phyloP scores from a whole-genome alignment of 73 alveolate genomes.

The Breviolum minutum region DNA sequence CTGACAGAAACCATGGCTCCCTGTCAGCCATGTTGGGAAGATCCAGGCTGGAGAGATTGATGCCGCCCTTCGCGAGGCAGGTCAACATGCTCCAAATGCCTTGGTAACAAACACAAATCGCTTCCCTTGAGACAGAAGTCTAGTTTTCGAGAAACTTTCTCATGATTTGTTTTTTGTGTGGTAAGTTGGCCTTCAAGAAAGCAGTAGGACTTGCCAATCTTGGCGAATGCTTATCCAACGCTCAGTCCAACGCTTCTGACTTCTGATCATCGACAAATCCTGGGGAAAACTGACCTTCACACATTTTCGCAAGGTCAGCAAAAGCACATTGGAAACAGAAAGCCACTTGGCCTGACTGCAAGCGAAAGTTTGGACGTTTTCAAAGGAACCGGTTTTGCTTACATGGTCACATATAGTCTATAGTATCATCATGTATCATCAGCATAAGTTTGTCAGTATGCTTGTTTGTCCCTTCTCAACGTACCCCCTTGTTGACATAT shows the following conservation, averaged over 20 bases:
- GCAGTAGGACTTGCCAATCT: too few relatives aligned
- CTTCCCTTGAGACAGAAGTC: too few relatives aligned
- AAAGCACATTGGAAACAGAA: constrained; percentile 41
- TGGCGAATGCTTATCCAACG: too few relatives aligned
- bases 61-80: constrained; percentile 43
- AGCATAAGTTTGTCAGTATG: too few relatives aligned
- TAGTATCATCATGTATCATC: background rate
- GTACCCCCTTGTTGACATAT: too few relatives aligned
- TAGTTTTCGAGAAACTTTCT: too few relatives aligned
- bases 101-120: too few relatives aligned
- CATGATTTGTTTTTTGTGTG: too few relatives aligned
- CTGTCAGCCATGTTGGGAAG: too few relatives aligned
- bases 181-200: too few relatives aligned
- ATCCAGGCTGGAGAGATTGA: constrained; percentile 40
- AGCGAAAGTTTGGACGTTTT: background rate
- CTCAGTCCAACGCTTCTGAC: background rate
- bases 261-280: background rate
- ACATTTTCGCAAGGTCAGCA: background rate
- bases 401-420: background rate
- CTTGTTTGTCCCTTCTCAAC: too few relatives aligned
- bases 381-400: background rate
- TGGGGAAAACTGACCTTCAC: background rate
- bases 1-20: too few relatives aligned
- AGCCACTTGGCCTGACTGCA: background rate
- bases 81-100: background rate